A percentile compares a stretch with the other conserved stretches of the same genome.
These are phyloP conservation scores for Serendipita sp. DNA, from an alignment of 768 basidiomycete genomes.

Conservation along the genomic window DNA sequence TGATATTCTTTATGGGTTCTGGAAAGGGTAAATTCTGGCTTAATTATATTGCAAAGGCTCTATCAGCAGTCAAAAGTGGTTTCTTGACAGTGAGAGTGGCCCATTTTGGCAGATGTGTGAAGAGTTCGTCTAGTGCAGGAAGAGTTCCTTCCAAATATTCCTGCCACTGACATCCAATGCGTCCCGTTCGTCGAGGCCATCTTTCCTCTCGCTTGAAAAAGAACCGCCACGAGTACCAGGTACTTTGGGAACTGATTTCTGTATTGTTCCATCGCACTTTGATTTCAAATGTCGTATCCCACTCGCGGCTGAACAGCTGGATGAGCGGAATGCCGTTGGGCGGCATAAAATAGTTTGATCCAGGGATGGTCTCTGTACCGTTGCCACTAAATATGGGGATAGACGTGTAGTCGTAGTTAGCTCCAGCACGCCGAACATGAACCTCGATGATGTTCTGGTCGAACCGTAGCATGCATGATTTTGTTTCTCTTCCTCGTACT, in stretches of 20 bases:
- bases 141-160: constrained; percentile 46
- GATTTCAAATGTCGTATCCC: constrained; percentile 39
- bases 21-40: too few species aligned
- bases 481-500: constrained; percentile 43
- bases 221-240: background rate
- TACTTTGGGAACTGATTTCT: background rate
- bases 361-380: constrained; percentile 25
- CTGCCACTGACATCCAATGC: constrained; percentile 49
- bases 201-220: constrained; percentile 4
- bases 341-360: constrained; percentile 8
- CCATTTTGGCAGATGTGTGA: constrained; percentile 53
- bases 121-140: constrained; percentile 53
- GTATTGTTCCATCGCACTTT: constrained; percentile 32
- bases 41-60: background rate
- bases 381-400: constrained; percentile 23
- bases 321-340: constrained; percentile 25
- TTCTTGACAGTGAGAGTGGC: constrained; percentile 29
- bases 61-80: background rate
- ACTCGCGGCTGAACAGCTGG: constrained; percentile 45
- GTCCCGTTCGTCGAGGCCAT: constrained; percentile 22
- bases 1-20: too few species aligned
- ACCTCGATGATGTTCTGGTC: constrained; percentile 28
- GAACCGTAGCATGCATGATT: constrained; percentile 47
- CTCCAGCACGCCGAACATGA: constrained; percentile 17
- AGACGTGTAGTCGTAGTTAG: constrained; percentile 23